Conservation (phyloP, 2,329 filamentous ascomycete species). For the Microcyclospora pomicola region DNA sequence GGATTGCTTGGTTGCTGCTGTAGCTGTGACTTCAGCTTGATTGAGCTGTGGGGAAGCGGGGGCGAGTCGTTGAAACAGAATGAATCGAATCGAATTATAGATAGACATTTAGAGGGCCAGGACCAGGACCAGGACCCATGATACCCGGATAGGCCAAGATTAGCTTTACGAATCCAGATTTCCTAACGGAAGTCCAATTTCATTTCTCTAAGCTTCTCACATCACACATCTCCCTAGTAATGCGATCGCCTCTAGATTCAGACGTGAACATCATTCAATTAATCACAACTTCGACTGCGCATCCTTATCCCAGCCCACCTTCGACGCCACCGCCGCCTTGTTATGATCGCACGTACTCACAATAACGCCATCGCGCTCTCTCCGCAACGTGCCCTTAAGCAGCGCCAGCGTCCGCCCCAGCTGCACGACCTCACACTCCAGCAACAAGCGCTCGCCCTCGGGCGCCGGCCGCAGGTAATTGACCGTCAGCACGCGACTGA, state of each 20-base stretch:
- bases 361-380: conserved; percentile 21
- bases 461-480: conserved; percentile 32
- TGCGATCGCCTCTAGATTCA: no score
- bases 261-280: not conserved
- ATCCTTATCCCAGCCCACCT: conserved; percentile 7
- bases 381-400: conserved; percentile 27
- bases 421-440: conserved; percentile 33
- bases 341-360: conserved; percentile 24
- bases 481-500: conserved; percentile 30
- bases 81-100: no score
- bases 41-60: no score
- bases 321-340: conserved; percentile 17
- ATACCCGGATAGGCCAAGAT: no score
- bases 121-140: no score
- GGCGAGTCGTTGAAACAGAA: no score
- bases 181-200: no score
- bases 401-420: conserved; percentile 29
- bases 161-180: no score
- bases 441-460: conserved; percentile 26
- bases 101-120: no score
- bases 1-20: conserved; percentile 52
- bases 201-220: no score
- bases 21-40: conserved; percentile 1
- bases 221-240: no score
- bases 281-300: conserved; percentile 2